These are phyloP conservation scores for Angomonas ambiguus DNA, from an alignment of 208 protist species.

Conservation along the genomic window DNA sequence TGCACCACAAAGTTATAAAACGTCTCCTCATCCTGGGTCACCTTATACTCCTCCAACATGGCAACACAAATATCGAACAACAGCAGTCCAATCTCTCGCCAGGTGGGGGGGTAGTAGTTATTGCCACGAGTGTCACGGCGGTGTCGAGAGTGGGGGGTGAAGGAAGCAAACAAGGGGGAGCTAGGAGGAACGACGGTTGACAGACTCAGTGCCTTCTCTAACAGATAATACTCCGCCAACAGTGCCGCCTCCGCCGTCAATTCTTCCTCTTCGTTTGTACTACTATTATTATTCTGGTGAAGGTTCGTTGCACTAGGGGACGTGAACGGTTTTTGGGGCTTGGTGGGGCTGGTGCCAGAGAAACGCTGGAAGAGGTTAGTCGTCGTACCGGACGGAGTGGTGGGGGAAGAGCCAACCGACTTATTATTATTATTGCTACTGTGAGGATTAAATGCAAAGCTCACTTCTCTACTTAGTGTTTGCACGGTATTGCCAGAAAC, in stretches of 20 bases:
- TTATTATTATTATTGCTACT: not conserved
- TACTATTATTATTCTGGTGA: not conserved
- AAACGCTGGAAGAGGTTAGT: not conserved
- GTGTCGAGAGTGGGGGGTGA: not conserved
- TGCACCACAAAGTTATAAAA: conserved; percentile 74
- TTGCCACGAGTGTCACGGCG: not conserved
- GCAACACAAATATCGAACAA: conserved; percentile 85
- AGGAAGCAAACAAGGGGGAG: not conserved
- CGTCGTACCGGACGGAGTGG: not conserved
- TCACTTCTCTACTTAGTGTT: not conserved
- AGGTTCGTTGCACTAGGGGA: not conserved
- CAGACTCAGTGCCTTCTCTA: conserved; percentile 68
- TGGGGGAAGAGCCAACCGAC: not conserved
- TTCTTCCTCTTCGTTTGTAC: conserved; percentile 15
- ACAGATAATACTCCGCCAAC: conserved; percentile 73
- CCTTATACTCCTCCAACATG: conserved; percentile 73
- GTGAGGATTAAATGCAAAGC: not conserved
- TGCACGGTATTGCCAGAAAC: too few relatives aligned
- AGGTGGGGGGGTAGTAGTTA: conserved; percentile 23
- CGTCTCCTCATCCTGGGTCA: conserved; percentile 60
- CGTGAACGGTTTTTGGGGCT: not conserved
- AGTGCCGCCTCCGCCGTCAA: conserved; percentile 44
- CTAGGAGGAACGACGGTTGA: conserved; percentile 40
- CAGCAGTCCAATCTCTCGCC: conserved; percentile 82
- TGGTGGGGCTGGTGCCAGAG: not conserved